These are phyloP conservation scores for Pilasporangium apinafurcum DNA, from an alignment of 352 stramenopile genomes.

Conservation along the genomic window DNA sequence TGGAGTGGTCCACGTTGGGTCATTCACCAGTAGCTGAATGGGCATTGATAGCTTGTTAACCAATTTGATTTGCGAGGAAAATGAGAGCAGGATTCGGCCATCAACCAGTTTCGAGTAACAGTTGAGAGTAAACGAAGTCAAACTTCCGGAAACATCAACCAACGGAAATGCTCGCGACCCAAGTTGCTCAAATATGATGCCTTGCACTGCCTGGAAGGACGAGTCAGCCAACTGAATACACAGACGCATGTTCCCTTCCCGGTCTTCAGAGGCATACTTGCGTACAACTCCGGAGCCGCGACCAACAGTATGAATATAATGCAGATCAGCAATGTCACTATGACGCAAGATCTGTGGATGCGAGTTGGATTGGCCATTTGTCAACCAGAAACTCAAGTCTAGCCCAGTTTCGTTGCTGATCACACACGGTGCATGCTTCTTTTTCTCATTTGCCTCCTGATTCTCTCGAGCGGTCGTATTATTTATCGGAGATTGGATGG, in stretches of 20 bases:
- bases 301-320: constrained; percentile 55
- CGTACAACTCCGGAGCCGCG: constrained; percentile 61
- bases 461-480: constrained; percentile 2
- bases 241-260: constrained; percentile 48
- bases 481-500: constrained; percentile 5
- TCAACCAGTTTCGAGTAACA: constrained; percentile 66
- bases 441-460: constrained; percentile 16
- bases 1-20: constrained; percentile 64
- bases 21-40: constrained; percentile 74
- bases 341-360: constrained; percentile 26
- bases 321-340: constrained; percentile 45
- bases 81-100: constrained; percentile 66
- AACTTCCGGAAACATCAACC: constrained; percentile 33
- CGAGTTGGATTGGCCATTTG: constrained; percentile 30
- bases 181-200: constrained; percentile 78
- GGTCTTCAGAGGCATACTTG: constrained; percentile 57
- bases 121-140: constrained; percentile 57
- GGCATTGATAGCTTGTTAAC: constrained; percentile 61
- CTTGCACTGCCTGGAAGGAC: constrained; percentile 64
- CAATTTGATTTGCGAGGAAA: constrained; percentile 78
- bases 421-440: constrained; percentile 61
- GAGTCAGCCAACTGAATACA: constrained; percentile 54
- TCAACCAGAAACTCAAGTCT: constrained; percentile 64
- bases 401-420: constrained; percentile 78
- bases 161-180: constrained; percentile 60